Base-by-base conservation (phyloP, 306 rosid genomes). In the Delonix regia region DNA sequence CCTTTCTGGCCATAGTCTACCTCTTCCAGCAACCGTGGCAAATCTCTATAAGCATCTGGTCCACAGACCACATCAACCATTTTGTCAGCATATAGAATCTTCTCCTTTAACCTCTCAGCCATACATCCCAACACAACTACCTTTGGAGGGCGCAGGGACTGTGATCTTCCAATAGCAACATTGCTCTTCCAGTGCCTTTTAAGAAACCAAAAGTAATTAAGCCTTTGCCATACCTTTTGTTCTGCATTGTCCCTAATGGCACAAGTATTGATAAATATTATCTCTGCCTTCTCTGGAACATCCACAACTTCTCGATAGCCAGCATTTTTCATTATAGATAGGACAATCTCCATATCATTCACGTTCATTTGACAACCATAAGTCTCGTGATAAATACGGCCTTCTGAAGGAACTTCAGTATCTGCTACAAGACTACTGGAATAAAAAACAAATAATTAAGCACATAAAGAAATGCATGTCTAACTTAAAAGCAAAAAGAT, bases 31-130 rank as follows among this genome's bases (percentile, higher is more conserved):
- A 96, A 83, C 11, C 96, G 74, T 0, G 98, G 99, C 76, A 95
- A 85, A 76, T 95, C 99, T 78, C 97, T 88, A 80, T 95, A 95
- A 6, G 99, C 99, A 85, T 95, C 99, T 47, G 98, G 98, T 14
- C 99, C 98, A 10, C 99, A 95, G 34, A 95, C 96, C 74, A 95
- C 98, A 78, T 95, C 99, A 36, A 95, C 98, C 98, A 95, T 95
- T 83, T 95, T 95, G 74, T 95, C 99, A 3, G 98, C 55, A 84
- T 95, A 98, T 3, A 95, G 90, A 73, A 93, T 93, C 89, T 89
- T 91, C 66, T 93, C 99, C 89, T 95, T 95, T 64, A 95, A 84
- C 88, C 99, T 89, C 90, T 95, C 98, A 19, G 99, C 99, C 99
- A 93, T 93, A 84, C 99, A 95, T 77, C 99, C 99, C 87, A 95